Evolutionary conservation across 306 rosid genomes (phyloP), one percentile per base, ranked within the genome.

Genomic region (Echinosophora koreensis): DNA sequence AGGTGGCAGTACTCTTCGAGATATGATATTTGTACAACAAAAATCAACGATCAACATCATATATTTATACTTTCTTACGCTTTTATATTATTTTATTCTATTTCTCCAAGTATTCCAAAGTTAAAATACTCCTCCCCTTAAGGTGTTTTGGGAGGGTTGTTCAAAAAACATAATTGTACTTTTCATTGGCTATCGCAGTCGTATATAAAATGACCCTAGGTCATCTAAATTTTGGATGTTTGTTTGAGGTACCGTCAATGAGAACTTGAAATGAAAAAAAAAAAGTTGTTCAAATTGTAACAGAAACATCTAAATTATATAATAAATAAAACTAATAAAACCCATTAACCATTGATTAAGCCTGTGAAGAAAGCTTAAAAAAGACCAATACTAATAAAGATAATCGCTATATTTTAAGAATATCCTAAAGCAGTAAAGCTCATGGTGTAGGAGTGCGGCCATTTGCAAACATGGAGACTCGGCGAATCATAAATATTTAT

Each of bases 381-480:
- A 59, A 58, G 10, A 76, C 9, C 38, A 55, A 10, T 11, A 16
- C 38, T 27, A 10, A 62, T 54, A 54, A 73, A 69, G 61, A 39
- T 58, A 74, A 50, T 47, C 34, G 8, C 9, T 60, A 8, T 11
- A 50, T 59, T 78, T 18, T 58, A 66, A 14, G 42, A 74, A 78
- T 74, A 79, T 74, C 74, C 59, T 42, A 61, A 74, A 42, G 30
- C 66, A 55, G 28, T n/a, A 9, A 57, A 74, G 51, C 74, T 50
- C 39, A 28, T 12, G 47, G 56, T 6, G 44, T 38, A 30, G 54
- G 39, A 51, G 66, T 57, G 39, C 8, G 46, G 77, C 69, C 67
- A 60, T 50, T 61, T 79, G 65, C 55, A 79, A 69, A 60, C 51
- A 5, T 41, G 73, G 55, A 17, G 62, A 68, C 64, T 39, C 71